Percentiles rank a stretch among this genome's conserved stretches.
phyloP scores from a whole-genome alignment of 768 basidiomycete genomes.

The Lactarius sanguifluus region DNA sequence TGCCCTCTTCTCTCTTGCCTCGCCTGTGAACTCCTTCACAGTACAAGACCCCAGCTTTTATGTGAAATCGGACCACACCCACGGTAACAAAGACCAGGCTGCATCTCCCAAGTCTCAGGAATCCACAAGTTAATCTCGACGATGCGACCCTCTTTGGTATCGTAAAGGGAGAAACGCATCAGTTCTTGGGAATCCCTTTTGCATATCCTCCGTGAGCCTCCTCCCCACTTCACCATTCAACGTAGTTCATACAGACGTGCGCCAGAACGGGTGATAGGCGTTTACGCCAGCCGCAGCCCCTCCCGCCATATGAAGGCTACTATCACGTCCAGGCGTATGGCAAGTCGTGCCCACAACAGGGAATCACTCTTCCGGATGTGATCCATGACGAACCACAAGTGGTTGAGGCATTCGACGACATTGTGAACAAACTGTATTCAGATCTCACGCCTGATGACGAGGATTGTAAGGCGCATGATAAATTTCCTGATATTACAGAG shows the following conservation, averaged over 20 bases:
- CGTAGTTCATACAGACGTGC: background rate
- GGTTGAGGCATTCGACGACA: background rate
- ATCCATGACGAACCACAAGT: background rate
- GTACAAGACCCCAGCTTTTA: background rate
- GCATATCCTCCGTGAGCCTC: background rate
- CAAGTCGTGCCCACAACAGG: conserved; percentile 33
- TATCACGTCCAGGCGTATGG: conserved; percentile 30
- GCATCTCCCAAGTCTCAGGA: background rate
- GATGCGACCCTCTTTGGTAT: background rate
- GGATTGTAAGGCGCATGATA: conserved; percentile 30
- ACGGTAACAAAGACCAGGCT: background rate
- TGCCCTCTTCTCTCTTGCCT: conserved; percentile 2
- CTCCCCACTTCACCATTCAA: background rate
- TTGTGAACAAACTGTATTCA: conserved; percentile 12
- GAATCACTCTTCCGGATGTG: conserved; percentile 18
- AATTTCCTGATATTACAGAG: background rate
- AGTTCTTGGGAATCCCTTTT: background rate
- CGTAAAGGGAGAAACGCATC: background rate
- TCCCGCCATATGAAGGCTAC: conserved; percentile 23
- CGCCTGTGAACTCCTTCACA: background rate
- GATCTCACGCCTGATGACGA: conserved; percentile 22
- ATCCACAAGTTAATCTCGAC: background rate
- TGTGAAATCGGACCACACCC: background rate
- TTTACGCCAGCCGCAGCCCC: conserved; percentile 37
- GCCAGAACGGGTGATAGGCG: conserved; percentile 39